Conservation (phyloP, 768 basidiomycete genomes). For the Suillus fuscotomentosus region DNA sequence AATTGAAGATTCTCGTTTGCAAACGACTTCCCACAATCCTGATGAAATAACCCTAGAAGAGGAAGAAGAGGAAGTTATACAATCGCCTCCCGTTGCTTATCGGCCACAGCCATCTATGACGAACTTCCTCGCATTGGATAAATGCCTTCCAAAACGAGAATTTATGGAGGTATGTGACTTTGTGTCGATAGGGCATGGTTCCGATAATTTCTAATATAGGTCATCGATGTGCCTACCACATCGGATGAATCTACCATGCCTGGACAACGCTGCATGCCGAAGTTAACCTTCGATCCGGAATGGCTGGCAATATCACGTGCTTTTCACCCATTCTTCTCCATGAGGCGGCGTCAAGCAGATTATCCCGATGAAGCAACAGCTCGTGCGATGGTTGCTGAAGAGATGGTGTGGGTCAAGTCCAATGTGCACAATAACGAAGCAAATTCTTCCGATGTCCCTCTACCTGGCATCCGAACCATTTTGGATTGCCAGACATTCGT, state of each 20-base stretch:
- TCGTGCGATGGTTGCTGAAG: conserved; percentile 52
- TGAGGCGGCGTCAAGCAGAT: conserved; percentile 41
- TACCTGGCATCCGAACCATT: conserved; percentile 35
- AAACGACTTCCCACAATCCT: conserved; percentile 39
- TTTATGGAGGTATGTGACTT: conserved; percentile 69
- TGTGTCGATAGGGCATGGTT: not conserved
- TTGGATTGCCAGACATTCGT: conserved; percentile 64
- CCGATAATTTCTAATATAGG: conserved; percentile 38
- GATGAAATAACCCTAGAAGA: conserved; percentile 52
- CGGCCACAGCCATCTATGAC: conserved; percentile 41
- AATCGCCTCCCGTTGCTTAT: conserved; percentile 27
- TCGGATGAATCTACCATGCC: conserved; percentile 9
- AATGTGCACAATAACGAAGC: conserved; percentile 43
- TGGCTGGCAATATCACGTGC: conserved; percentile 95
- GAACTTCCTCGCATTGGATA: conserved; percentile 86
- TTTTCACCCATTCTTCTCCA: conserved; percentile 76
- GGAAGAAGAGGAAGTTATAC: conserved; percentile 43
- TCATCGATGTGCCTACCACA: conserved; percentile 58
- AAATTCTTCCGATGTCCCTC: conserved; percentile 11
- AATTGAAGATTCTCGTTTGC: conserved; percentile 22
- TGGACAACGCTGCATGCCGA: conserved; percentile 23
- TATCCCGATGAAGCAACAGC: conserved; percentile 60
- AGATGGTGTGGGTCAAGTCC: conserved; percentile 64
- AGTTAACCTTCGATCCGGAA: conserved; percentile 75
- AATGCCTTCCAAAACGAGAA: conserved; percentile 73